Base-by-base conservation (phyloP, 2,329 filamentous ascomycete genomes). In the Cladosporium sp. region DNA sequence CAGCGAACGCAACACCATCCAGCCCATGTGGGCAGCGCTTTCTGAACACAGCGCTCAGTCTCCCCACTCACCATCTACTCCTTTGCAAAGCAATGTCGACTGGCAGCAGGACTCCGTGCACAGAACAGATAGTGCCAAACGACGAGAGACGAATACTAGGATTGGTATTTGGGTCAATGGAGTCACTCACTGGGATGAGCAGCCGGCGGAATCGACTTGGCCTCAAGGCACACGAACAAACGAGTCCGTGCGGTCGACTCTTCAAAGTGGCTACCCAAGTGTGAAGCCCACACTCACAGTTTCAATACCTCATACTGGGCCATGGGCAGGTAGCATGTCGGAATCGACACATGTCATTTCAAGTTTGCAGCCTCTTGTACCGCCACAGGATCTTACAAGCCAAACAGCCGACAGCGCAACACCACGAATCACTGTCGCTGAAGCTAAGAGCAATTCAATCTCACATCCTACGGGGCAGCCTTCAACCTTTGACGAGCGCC, bases 91-190 rank as follows among this genome's bases (percentile, higher is more conserved):
- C 7, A 9, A 20, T 16, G 22, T 15, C 18, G 16, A 13, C 13
- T 38, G 43, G 33, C 22, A 39, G 2, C 12, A 35, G 7, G 48
- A 51, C 18, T 25, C 53, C 19, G 27, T 33, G 18, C 42, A 38
- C 12, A 35, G 35, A 19, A 43, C 35, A 1, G 38, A 42, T 5
- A 51, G 42, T 56, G 55, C 56, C 38, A 62, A 59, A 38, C 60
- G 51, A 47, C 59, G 48, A 55, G 53, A 65, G 16, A 54, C 57
- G 22, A 62, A 63, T 46, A 62, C 58, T 22, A 56, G 59, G 30
- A 67, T 75, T 52, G 72, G 72, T 5, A 61, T 70, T 3, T 76
- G 72, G 66, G 69, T 67, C 43, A 62, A 74, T 56, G 73, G 72
- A 4, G 65, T 66, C 30, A 66, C 70, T 22, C 63, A 71, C 43